Base-by-base conservation (phyloP, 352 stramenopile genomes). In the Hyaloperonospora arabidopsidis region DNA sequence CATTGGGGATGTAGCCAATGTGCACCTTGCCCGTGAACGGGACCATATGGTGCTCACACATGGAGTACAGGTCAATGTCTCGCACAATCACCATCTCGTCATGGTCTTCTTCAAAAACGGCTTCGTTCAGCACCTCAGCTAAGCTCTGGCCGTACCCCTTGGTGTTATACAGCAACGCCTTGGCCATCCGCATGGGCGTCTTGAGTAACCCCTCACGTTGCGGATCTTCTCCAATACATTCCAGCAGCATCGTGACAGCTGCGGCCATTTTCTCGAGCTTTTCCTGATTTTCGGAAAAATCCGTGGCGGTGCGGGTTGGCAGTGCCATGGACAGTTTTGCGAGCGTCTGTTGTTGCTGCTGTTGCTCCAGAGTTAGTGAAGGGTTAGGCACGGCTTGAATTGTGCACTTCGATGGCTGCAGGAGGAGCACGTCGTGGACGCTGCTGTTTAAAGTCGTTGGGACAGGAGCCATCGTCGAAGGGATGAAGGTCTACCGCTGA, bases 11-110 rank as follows among this genome's bases (percentile, higher is more conserved):
- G 72, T 96, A 97, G 6, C 85, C 88, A 50, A 97, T 97, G 72
- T 97, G 87, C 29, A 95, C 88, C 49, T 97, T 97, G 50, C 97
- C 97, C n/a, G 85, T 95, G 72, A 99, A 99, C 18, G 97, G 97
- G 43, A 99, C 89, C 89, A 99, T 97, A 71, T 99, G 97, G 80
- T 99, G 97, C 73, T 99, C 97, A 65, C 97, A 99, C 70, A 99
- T 87, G 59, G 84, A 97, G 75, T 98, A 96, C 44, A 99, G 88
- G 59, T 98, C 93, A 74, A 99, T 99, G 74, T 99, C 95, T 55
- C 95, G 92, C 11, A 99, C 96, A 48, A 99, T 95, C 17, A 99
- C 95, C 92, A 99, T 98, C 68, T 99, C 96, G 61, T 97, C 86
- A 65, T 98, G 90, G 70, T 99, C 90, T 67, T 98, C 95, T 32